Evolutionary conservation across 139 green algal genomes (phyloP).

Genomic region (Volvox africanus): DNA sequence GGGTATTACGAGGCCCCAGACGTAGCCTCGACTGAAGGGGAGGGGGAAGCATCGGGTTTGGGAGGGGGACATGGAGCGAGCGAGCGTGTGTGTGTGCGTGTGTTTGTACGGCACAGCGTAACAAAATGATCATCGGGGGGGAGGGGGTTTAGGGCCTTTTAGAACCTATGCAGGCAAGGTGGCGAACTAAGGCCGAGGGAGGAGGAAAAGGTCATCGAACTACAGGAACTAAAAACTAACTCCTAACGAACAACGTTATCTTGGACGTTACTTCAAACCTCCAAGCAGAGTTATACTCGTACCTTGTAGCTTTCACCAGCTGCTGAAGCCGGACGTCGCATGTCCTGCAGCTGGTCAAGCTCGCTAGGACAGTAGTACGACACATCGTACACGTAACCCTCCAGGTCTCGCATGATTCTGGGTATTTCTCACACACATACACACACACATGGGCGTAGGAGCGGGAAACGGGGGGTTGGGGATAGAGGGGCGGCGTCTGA

Average conservation of each 20-base stretch:
- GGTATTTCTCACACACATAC: neutral
- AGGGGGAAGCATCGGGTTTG: neutral
- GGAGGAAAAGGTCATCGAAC: too few species aligned
- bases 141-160: neutral
- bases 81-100: too few species aligned
- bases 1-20: neutral
- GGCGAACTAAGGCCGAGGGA: too few species aligned
- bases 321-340: neutral
- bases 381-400: slow-evolving; percentile 47
- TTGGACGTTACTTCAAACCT: too few species aligned
- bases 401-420: slow-evolving; percentile 48
- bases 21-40: neutral
- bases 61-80: too few species aligned
- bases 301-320: slow-evolving; percentile 1
- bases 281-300: neutral
- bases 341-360: slow-evolving; percentile 21
- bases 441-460: too few species aligned
- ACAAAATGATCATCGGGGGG: neutral
- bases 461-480: neutral
- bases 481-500: too few species aligned
- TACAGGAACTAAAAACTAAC: too few species aligned
- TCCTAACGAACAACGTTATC: too few species aligned
- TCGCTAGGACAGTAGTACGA: slow-evolving; percentile 33
- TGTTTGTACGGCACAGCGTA: too few species aligned
- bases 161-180: too few species aligned